A percentile compares a stretch with the other conserved stretches of the same genome.
Conservation (phyloP, 257 asterid species). For the Fraxinus americana region DNA sequence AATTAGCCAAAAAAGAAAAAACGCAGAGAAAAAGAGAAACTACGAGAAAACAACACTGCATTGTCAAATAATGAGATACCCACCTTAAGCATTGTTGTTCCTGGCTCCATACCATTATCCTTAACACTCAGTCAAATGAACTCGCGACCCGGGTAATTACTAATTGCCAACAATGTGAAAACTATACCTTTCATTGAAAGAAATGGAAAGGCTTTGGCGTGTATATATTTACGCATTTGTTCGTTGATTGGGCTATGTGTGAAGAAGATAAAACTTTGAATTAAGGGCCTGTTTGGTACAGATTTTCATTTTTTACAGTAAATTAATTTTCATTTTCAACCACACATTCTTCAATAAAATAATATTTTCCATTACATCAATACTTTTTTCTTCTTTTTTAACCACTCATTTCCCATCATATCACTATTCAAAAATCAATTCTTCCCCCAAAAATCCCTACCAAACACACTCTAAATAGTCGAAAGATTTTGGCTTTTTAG, state of each 20-base stretch:
- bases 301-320: too few relatives aligned
- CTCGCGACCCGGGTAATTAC: constrained; percentile 73
- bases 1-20: constrained; percentile 34
- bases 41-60: constrained; percentile 27
- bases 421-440: too few relatives aligned
- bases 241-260: background rate
- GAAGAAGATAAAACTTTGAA: background rate
- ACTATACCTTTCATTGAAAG: background rate
- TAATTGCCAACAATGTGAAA: background rate
- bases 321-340: too few relatives aligned
- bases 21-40: background rate
- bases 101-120: constrained; percentile 87
- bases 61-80: constrained; percentile 31
- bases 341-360: too few relatives aligned
- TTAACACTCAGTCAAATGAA: constrained; percentile 83
- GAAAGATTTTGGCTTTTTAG: background rate
- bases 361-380: too few relatives aligned
- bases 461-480: too few relatives aligned
- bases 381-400: too few relatives aligned
- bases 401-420: too few relatives aligned
- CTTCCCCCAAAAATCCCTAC: too few relatives aligned
- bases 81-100: constrained; percentile 69
- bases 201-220: background rate
- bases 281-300: too few relatives aligned
- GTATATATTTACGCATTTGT: background rate